Evolutionary conservation across 352 stramenopile genomes (phyloP).

Genomic region (Globisporangium canariense): DNA sequence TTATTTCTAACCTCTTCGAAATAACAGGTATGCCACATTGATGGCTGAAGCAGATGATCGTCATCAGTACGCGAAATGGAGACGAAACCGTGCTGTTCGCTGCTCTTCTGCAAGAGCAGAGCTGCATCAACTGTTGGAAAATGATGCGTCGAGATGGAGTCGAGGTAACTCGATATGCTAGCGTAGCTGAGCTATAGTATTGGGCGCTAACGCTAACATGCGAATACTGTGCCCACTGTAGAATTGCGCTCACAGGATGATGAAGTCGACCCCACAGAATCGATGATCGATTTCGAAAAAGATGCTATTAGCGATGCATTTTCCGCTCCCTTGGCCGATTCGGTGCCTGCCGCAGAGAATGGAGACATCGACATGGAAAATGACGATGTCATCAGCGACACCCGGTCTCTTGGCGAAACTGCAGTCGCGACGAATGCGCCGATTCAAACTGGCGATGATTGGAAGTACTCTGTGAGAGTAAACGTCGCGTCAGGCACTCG

Average conservation of each 20-base stretch:
- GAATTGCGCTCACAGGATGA: neutral
- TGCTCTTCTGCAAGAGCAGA: conserved; percentile 33
- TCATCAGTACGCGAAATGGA: conserved; percentile 57
- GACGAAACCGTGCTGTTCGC: conserved; percentile 39
- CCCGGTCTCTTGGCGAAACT: neutral
- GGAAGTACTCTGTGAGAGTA: conserved; percentile 28
- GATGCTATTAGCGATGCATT: neutral
- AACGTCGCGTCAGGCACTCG: conserved; percentile 28
- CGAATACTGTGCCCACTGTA: neutral
- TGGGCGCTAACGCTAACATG: neutral
- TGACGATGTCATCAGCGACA: neutral
- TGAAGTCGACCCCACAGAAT: neutral
- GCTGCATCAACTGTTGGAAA: conserved; percentile 25
- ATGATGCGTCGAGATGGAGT: conserved; percentile 29
- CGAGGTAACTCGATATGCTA: conserved; percentile 22
- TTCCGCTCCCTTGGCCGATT: neutral
- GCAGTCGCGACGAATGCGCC: neutral
- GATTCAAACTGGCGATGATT: neutral
- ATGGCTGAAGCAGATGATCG: conserved; percentile 34
- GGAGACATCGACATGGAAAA: conserved; percentile 2
- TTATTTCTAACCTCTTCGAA: conserved; percentile 5
- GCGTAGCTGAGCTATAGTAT: neutral
- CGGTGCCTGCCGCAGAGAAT: neutral
- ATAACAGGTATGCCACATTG: conserved; percentile 34
- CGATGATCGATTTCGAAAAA: neutral